Base-by-base conservation (phyloP, 306 rosid genomes). In the Prunus armeniaca region DNA sequence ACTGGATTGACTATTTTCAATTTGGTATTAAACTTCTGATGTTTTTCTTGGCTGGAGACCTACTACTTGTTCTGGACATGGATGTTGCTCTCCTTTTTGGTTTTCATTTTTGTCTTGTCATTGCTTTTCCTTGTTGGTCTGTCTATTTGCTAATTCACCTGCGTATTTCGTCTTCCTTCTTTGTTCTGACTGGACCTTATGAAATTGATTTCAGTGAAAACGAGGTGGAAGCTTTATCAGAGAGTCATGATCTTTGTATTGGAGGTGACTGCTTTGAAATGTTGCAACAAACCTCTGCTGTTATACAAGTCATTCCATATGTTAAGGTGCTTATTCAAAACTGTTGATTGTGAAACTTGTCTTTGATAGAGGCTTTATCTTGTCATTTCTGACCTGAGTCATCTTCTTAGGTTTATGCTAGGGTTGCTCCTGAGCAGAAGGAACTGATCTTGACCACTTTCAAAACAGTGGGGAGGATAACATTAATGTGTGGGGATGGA, bases 401-500 rank as follows among this genome's bases (percentile, higher is more conserved):
- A 45, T 77, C 83, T 46, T 77, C 63, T 75, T 87, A 94, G 98
- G 99, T 96, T 72, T 96, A 92, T 86, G 99, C 99, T 63, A 84
- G 99, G 82, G 99, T 96, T 85, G 99, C 99, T 82, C 99, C 99
- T 3, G 96, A 90, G 85, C 99, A 96, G 79, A 96, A 96, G 78
- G 99, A 96, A 85, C 97, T 96, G 74, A 96, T 96, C 81, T 75
- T 96, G 96, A 96, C 99, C 74, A 92, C 98, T 72, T 95, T 85
- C 76, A 96, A 96, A 83, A 84, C 95, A 60, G 99, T 96, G 50
- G 99, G 99, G 79, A 85, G 99, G 81, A 50, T 88, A 66, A 92
- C 99, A 20, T 82, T 96, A 87, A 96, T 96, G 99, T 96, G 99
- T 82, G 99, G 99, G 49, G 98, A 96, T 84, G 99, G 99, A 75